Percentiles rank a stretch among this genome's conserved stretches.
phyloP scores from a whole-genome alignment of 768 basidiomycete species.

The Leccinum subtestaceum region DNA sequence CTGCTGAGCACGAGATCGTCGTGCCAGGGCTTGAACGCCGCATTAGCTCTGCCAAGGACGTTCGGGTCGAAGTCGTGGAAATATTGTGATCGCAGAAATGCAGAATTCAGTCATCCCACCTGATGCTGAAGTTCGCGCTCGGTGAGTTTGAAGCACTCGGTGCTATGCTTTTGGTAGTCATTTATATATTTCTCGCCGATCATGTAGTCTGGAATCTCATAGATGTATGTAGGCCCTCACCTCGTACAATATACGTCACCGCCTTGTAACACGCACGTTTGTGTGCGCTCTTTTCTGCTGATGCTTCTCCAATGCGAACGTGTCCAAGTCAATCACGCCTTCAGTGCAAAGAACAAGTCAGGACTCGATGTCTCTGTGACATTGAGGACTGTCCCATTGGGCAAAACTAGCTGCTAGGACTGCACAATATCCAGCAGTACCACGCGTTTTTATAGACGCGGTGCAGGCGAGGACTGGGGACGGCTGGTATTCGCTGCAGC shows the following conservation, averaged over 20 bases:
- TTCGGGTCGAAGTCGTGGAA: neutral
- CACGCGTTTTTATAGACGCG: too few relatives aligned
- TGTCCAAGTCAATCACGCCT: neutral
- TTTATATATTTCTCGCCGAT: neutral
- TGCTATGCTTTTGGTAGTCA: neutral
- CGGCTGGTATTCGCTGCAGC: too few relatives aligned
- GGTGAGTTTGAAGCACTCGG: neutral
- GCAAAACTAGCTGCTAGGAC: too few relatives aligned
- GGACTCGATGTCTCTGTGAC: slow-evolving; percentile 34
- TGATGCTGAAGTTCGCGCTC: too few relatives aligned
- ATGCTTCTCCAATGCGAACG: too few relatives aligned
- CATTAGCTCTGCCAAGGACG: neutral
- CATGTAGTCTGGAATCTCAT: neutral
- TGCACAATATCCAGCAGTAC: too few relatives aligned
- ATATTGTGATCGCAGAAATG: neutral
- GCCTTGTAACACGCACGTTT: too few relatives aligned
- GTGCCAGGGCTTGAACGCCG: neutral
- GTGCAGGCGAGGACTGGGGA: too few relatives aligned
- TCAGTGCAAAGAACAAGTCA: slow-evolving; percentile 39
- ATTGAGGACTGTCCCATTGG: slow-evolving; percentile 23
- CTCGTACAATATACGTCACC: neutral
- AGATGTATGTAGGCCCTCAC: neutral
- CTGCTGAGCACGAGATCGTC: neutral
- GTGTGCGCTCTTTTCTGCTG: too few relatives aligned
- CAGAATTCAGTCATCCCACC: too few relatives aligned